These are phyloP conservation scores for Pilatotrama ljubarskyi DNA, from an alignment of 768 basidiomycete species.

Conservation along the genomic window DNA sequence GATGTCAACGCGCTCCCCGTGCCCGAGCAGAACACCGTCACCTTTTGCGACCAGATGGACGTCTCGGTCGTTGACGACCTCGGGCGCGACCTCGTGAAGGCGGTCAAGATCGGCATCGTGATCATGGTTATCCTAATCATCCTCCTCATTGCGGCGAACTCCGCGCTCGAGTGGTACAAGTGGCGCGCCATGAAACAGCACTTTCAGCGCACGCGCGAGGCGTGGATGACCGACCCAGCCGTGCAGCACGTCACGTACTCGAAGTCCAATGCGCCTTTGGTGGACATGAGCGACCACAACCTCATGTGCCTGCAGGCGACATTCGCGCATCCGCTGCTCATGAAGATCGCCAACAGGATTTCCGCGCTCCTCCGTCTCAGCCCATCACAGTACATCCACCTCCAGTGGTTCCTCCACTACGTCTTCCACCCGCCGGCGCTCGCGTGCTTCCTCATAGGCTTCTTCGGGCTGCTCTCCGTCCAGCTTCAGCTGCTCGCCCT, in stretches of 20 bases:
- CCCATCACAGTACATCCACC: slow-evolving; percentile 61
- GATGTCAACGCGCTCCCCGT: slow-evolving; percentile 74
- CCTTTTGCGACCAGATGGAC: slow-evolving; percentile 80
- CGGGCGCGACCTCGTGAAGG: slow-evolving; percentile 73
- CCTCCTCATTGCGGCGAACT: slow-evolving; percentile 71
- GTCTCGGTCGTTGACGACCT: slow-evolving; percentile 85
- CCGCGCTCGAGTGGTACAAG: slow-evolving; percentile 84
- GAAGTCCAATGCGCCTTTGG: slow-evolving; percentile 42
- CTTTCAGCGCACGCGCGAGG: slow-evolving; percentile 69
- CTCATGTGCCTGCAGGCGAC: slow-evolving; percentile 73
- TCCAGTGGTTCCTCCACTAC: slow-evolving; percentile 90
- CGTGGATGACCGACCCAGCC: slow-evolving; percentile 75
- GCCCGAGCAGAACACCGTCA: slow-evolving; percentile 64
- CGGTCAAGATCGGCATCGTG: slow-evolving; percentile 76
- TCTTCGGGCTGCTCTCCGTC: slow-evolving; percentile 84
- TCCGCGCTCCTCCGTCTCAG: slow-evolving; percentile 53
- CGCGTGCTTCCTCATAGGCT: slow-evolving; percentile 89
- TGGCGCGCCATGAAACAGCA: slow-evolving; percentile 73
- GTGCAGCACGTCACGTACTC: slow-evolving; percentile 43
- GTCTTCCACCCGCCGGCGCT: slow-evolving; percentile 90
- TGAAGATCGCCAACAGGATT: slow-evolving; percentile 58
- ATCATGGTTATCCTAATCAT: slow-evolving; percentile 73
- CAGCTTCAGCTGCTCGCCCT: slow-evolving; percentile 85
- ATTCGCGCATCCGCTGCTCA: slow-evolving; percentile 71
- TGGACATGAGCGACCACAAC: slow-evolving; percentile 73